Evolutionary conservation across 495 filamentous ascomycete genomes (phyloP).

Genomic region (Penicillium psychrofluorescens): DNA sequence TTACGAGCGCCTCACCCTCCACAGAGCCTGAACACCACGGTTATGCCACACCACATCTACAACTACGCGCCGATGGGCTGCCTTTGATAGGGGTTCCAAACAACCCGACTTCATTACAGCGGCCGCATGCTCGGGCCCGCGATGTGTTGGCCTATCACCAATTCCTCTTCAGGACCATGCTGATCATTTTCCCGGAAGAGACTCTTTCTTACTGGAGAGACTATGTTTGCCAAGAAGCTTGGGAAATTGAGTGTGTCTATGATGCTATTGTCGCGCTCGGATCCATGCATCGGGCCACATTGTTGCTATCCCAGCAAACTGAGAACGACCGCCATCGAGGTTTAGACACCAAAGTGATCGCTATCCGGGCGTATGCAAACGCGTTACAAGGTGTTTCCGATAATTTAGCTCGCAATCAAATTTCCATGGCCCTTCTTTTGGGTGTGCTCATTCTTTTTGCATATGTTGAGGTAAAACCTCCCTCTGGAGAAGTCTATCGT

Average conservation of each 20-base stretch:
- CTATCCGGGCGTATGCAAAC: constrained; percentile 1
- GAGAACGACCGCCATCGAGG: constrained; percentile 1
- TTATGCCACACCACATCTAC: neutral
- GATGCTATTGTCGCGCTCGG: constrained; percentile 5
- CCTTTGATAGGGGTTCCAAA: constrained; percentile 2
- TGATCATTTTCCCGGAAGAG: neutral
- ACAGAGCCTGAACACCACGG: no score
- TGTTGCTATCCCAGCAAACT: constrained; percentile 1
- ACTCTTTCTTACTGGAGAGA: constrained; percentile 3
- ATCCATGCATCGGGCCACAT: constrained; percentile 5
- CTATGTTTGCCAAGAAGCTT: constrained; percentile 5
- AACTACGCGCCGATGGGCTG: neutral
- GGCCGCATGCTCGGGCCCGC: constrained; percentile 3
- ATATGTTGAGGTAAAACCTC: constrained; percentile 4
- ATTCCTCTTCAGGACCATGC: constrained; percentile 1
- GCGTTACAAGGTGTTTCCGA: constrained; percentile 2
- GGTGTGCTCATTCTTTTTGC: constrained; percentile 5
- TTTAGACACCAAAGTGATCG: constrained; percentile 4
- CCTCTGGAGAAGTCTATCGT: no score
- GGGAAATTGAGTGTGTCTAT: constrained; percentile 4
- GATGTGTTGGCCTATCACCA: constrained; percentile 6
- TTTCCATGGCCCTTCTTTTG: neutral
- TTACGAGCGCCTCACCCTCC: no score
- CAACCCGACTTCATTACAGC: constrained; percentile 5
- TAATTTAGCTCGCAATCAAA: neutral